Evolutionary conservation across 2,329 filamentous ascomycete species (phyloP), one percentile per base, ranked within the genome.

Genomic region (Fonsecaea monophora): DNA sequence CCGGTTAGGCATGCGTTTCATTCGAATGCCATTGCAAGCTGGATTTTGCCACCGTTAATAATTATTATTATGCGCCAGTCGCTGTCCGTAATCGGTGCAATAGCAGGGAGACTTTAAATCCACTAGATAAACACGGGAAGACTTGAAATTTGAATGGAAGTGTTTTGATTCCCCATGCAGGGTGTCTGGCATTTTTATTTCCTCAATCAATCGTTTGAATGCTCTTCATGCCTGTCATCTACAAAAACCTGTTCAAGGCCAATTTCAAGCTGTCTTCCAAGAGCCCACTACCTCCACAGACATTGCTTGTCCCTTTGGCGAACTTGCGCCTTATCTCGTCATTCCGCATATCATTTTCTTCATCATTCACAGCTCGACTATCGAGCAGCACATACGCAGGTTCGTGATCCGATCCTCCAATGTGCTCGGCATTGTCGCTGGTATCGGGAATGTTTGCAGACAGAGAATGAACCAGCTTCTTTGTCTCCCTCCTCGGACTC

Each of bases 371-470:
- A 38, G 56, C 56, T 18, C 64, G 56, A 32, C 63, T 60, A 38
- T 69, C 69, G 45, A 73, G 68, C 32, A 72, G 45, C 5, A 72
- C 62, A 65, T 73, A 73, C 13, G 69, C 71, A 5, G 68, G 57
- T 38, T 65, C 62, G 12, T 57, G 53, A 3, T 25, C 50, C 10
- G 34, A 6, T 13, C n/a, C 32, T n/a, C 65, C 64, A 8, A 53
- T 35, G n/a, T 64, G 53, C 25, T 12, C 42, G 48, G 50, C 64
- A 12, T 65, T 32, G 7, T 60, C 60, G 5, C 50, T 59, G n/a
- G 32, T 2, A 35, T 62, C 35, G 6, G 54, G 9, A 32, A 56
- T 15, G n/a, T 21, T 30, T 12, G 50, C 34, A 9, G 18, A 34
- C 9, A 64, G 61, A 15, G 66, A 54, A 12, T 50, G 37, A 10